Evolutionary conservation across 805 yeast genomes (phyloP), one percentile per base, ranked within the genome.

Genomic region (Maudiozyma serrabonitensis): DNA sequence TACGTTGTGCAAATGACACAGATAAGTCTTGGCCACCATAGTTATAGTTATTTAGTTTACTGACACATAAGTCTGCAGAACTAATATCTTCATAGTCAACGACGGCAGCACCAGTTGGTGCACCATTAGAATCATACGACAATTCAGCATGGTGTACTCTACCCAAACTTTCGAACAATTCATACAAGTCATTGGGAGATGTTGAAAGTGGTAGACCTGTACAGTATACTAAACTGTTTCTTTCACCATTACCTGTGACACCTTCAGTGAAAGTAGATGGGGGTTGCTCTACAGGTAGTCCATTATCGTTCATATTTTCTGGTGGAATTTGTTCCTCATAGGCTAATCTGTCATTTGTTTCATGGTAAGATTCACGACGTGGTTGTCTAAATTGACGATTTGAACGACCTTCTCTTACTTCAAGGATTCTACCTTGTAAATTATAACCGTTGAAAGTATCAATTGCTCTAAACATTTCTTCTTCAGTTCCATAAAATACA

Each of bases 141-240:
- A 91, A 74, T 65, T 87, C 95, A 26, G 96, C 96, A 41, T 75
- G 75, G 40, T 68, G 70, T 28, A 91, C 88, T 46, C 77, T 70
- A 28, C 96, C 95, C 47, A 89, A 78, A 42, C 91, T 83, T 64
- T 84, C 91, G 64, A 90, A 90, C 52, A 91, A 75, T 57, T 90
- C 96, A 55, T 75, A 79, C 56, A 91, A 75, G 67, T 91, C 97
- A 50, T 82, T 81, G 55, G 81, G 80, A 31, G 89, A 78, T 16
- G 97, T 90, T 48, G 89, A 82, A 75, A 80, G 88, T 38, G 98
- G 98, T 62, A 91, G 73, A 70, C 90, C 91, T 42, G 74, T 75
- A 31, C 85, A 89, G 60, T 70, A 84, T 41, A 91, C 75, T 19
- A 78, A 73, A 34, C 72, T 77, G 47, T 81, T 82, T 46, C 78